Base-by-base conservation (phyloP, 768 basidiomycete genomes). In the Hemileccinum rubropunctum region DNA sequence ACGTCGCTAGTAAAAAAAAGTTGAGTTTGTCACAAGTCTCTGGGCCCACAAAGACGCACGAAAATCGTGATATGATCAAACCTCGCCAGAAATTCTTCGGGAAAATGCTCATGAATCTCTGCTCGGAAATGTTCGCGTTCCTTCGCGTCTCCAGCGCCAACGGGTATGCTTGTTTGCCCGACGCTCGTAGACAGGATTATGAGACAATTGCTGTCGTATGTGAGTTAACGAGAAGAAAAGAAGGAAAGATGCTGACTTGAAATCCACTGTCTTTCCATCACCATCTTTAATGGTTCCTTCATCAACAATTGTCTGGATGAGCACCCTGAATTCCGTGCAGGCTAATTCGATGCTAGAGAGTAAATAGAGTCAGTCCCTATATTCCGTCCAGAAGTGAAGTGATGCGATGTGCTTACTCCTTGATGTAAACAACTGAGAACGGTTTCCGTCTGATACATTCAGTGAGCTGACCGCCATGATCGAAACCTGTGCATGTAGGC, bases 201-300 rank as follows among this genome's bases (percentile, higher is more conserved):
- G 28, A 30, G 7, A 30, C 28, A 30, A 30, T 30, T 30, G 28
- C 28, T 30, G 28, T 9, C 28, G 28, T 9, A 30, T 30, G 23
- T 23, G 6, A 23, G 23, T 23, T 23, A 6, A 9, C 28, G 28
- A 30, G 28, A 30, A 12, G 28, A 30, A 9, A 18, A 35, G 34
- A 3, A 35, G n/a, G 28, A 32, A 35, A 23, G 23, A 23, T 23
- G 23, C 23, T 45, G 30, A 51, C 43, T 28, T 34, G 27, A 51
- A 51, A 28, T 46, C 44, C 11, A 51, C 44, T 20, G 26, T 20
- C 28, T 46, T 45, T n/a, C 43, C 43, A 27, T 51, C 50, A 15
- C 73, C 71, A 56, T 76, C 75, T 23, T 71, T 76, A 36, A 75
- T 58, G n/a, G 65, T 60, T 18, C 75, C 75, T 45, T 76, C 75